These are phyloP conservation scores for Taiozyma onychis DNA, from an alignment of 1,139 yeast species.

Conservation along the genomic window DNA sequence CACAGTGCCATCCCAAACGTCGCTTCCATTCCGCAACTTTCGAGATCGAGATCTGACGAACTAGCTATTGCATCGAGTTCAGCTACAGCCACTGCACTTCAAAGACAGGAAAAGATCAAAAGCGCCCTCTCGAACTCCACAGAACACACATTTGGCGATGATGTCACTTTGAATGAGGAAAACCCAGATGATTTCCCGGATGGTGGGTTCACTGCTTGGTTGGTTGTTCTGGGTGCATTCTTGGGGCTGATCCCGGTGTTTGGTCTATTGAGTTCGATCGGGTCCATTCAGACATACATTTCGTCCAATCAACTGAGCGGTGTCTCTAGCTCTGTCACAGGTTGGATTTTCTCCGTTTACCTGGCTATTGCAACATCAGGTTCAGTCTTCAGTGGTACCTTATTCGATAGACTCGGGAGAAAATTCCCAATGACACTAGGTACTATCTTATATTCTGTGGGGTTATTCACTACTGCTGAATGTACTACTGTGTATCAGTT, in stretches of 20 bases:
- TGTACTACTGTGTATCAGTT: conserved; percentile 48
- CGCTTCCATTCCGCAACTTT: neutral
- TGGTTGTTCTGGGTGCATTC: conserved; percentile 46
- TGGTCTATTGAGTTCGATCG: conserved; percentile 62
- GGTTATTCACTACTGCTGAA: conserved; percentile 47
- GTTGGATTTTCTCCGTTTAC: conserved; percentile 70
- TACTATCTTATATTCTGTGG: conserved; percentile 37
- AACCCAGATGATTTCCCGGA: conserved; percentile 22
- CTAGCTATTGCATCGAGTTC: neutral
- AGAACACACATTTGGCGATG: neutral
- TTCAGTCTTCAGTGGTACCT: conserved; percentile 52
- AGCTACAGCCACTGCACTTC: neutral
- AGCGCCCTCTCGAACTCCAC: conserved; percentile 6
- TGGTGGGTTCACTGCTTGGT: conserved; percentile 18
- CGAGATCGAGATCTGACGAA: neutral
- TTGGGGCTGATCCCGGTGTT: conserved; percentile 58
- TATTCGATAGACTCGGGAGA: conserved; percentile 47
- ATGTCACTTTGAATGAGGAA: conserved; percentile 19
- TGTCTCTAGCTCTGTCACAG: conserved; percentile 44
- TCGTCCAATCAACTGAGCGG: conserved; percentile 47
- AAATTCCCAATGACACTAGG: conserved; percentile 39
- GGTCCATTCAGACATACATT: conserved; percentile 68
- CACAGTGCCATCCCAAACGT: neutral
- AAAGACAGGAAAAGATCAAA: conserved; percentile 1
- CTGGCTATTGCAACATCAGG: conserved; percentile 53